Conservation (phyloP, 2,329 filamentous ascomycete genomes). For the Aspergillus ibericus region DNA sequence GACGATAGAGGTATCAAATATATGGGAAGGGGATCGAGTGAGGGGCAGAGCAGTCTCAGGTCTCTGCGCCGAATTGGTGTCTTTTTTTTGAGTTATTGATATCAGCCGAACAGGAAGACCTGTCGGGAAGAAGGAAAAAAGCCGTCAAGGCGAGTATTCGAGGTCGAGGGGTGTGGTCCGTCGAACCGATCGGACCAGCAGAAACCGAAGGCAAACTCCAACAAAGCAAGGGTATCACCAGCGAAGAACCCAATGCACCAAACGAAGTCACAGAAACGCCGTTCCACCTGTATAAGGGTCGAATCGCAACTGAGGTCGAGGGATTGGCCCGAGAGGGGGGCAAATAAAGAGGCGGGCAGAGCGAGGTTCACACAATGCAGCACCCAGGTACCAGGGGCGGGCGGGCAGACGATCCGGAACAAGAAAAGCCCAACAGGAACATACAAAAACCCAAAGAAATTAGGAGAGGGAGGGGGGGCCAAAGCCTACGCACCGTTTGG, state of each 20-base stretch:
- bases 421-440: slow-evolving; percentile 16
- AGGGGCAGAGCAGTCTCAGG: slow-evolving; percentile 12
- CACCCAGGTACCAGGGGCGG: slow-evolving; percentile 19
- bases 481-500: slow-evolving; percentile 49
- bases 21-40: slow-evolving; percentile 9
- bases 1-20: slow-evolving; percentile 20
- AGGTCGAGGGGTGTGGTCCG: slow-evolving; percentile 27
- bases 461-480: slow-evolving; percentile 34
- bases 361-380: slow-evolving; percentile 4
- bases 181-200: slow-evolving; percentile 28
- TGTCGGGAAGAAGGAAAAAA: slow-evolving; percentile 24
- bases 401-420: slow-evolving; percentile 18
- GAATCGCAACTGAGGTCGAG: slow-evolving; percentile 22
- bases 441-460: slow-evolving; percentile 19
- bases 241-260: slow-evolving; percentile 32
- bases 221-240: slow-evolving; percentile 38
- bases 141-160: slow-evolving; percentile 36
- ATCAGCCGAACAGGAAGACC: slow-evolving; percentile 24
- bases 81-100: slow-evolving; percentile 10
- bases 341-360: slow-evolving; percentile 19
- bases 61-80: slow-evolving; percentile 12
- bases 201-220: slow-evolving; percentile 27
- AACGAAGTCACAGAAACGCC: slow-evolving; percentile 24
- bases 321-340: slow-evolving; percentile 1
- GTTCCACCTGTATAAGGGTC: slow-evolving; percentile 24